These are phyloP conservation scores for Spizellomyces punctatus DNA, from an alignment of 192 early-diverging fungal species.

Conservation along the genomic window DNA sequence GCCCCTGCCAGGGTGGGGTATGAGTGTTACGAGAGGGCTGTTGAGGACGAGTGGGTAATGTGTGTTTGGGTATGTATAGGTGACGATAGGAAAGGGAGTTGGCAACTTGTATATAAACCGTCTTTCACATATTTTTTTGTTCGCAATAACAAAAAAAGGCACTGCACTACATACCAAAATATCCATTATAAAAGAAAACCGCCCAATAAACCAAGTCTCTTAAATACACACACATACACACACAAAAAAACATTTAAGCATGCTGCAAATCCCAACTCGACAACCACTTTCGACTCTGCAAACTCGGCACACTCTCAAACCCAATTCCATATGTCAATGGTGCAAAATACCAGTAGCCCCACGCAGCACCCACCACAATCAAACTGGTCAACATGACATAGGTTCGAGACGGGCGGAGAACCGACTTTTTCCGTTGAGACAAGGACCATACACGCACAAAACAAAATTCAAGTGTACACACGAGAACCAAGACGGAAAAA, in stretches of 20 bases:
- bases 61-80: no score
- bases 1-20: no score
- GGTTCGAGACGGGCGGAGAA: constrained; percentile 24
- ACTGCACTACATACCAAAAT: no score
- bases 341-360: constrained; percentile 76
- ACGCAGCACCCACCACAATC: constrained; percentile 54
- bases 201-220: no score
- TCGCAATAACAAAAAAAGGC: no score
- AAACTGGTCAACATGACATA: constrained; percentile 30
- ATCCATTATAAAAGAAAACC: no score
- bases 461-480: constrained; percentile 74
- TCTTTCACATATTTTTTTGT: no score
- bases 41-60: no score
- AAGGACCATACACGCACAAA: not conserved
- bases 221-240: no score
- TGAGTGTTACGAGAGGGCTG: no score
- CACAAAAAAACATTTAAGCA: constrained; percentile 11
- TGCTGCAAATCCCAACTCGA: constrained; percentile 87
- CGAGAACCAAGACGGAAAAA: constrained; percentile 75
- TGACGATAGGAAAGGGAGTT: no score
- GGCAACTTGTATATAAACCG: no score
- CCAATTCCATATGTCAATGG: constrained; percentile 87
- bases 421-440: not conserved
- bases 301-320: constrained; percentile 54
- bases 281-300: constrained; percentile 72